Evolutionary conservation across 306 rosid genomes (phyloP).

Genomic region (Corylus heterophylla): DNA sequence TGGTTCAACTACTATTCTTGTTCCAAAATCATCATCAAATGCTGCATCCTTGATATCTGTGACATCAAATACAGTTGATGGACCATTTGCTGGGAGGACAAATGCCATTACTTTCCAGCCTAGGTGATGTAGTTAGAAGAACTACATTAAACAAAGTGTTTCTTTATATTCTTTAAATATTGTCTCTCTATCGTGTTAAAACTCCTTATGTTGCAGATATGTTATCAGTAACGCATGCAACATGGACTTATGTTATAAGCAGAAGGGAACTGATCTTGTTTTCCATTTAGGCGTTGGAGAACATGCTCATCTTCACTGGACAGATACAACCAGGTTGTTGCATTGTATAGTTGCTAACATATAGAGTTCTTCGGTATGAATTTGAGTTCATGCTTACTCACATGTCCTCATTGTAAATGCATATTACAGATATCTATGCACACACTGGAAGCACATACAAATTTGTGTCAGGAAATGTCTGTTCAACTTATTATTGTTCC

Average conservation of each 20-base stretch:
- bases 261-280: constrained; percentile 71
- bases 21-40: constrained; percentile 69
- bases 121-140: constrained; percentile 45
- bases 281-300: constrained; percentile 60
- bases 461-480: background rate
- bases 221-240: constrained; percentile 94
- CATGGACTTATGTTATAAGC: constrained; percentile 75
- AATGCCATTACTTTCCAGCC: constrained; percentile 90
- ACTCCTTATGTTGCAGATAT: constrained; percentile 57
- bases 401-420: background rate
- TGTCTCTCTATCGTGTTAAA: constrained; percentile 16
- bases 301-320: constrained; percentile 96
- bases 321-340: constrained; percentile 66
- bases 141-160: background rate
- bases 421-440: background rate
- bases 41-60: constrained; percentile 72
- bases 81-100: constrained; percentile 74
- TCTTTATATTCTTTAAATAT: background rate
- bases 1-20: constrained; percentile 80
- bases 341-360: background rate
- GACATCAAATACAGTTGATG: constrained; percentile 66
- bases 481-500: background rate
- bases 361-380: background rate
- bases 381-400: background rate
- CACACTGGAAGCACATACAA: background rate